Evolutionary conservation across 2,329 filamentous ascomycete species (phyloP).

Genomic region (Ophiostoma ulmi): DNA sequence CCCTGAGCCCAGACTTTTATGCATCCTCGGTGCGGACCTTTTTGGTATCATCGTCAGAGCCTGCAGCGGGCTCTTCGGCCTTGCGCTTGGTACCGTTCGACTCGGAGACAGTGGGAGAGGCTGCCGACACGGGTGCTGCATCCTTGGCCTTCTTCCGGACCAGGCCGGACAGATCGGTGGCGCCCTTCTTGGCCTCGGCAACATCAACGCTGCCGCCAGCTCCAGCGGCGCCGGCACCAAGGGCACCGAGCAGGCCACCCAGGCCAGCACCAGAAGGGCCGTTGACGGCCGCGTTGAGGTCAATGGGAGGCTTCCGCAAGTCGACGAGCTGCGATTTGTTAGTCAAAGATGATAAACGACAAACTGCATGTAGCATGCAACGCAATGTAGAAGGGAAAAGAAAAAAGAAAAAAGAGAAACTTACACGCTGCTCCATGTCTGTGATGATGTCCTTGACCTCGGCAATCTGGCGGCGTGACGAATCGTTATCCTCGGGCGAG

Average conservation of each 20-base stretch:
- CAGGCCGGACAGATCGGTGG: conserved; percentile 68
- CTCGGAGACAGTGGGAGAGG: conserved; percentile 29
- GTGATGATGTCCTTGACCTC: conserved; percentile 73
- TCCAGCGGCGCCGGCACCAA: conserved; percentile 45
- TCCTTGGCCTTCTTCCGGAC: conserved; percentile 60
- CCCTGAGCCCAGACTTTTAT: not conserved
- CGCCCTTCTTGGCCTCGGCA: conserved; percentile 66
- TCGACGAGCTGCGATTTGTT: conserved; percentile 50
- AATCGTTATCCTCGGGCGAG: conserved; percentile 61
- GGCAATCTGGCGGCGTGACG: conserved; percentile 56
- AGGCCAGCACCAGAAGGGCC: conserved; percentile 46
- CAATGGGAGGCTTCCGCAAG: conserved; percentile 58
- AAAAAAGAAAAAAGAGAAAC: not conserved
- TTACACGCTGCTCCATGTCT: conserved; percentile 65
- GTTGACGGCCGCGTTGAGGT: conserved; percentile 52
- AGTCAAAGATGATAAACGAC: not conserved
- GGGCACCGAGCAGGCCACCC: conserved; percentile 57
- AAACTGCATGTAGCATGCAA: not conserved
- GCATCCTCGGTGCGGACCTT: conserved; percentile 31
- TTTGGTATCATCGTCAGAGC: conserved; percentile 35
- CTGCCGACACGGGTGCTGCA: conserved; percentile 32
- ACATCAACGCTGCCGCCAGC: conserved; percentile 33
- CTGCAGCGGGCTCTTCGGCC: conserved; percentile 35
- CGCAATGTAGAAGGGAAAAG: not conserved
- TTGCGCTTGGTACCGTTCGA: conserved; percentile 42